Evolutionary conservation across 306 rosid species (phyloP), one percentile per base, ranked within the genome.

Genomic region (Cucumis cinereus): DNA sequence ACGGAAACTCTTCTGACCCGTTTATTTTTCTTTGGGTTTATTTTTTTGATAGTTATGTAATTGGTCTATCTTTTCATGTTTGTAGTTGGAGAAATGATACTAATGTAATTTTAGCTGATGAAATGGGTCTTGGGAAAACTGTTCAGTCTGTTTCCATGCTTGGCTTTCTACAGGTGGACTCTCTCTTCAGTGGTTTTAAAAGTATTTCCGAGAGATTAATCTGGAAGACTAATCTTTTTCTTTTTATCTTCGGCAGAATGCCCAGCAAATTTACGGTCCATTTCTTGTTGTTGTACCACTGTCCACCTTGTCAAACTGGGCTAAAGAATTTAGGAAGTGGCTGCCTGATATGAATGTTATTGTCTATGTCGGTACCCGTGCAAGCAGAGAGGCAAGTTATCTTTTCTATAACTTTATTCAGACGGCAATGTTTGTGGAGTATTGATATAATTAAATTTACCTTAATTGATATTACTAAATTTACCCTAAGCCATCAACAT

Each of bases 81-180:
- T 78, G 84, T 86, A 95, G 99, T 77, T 95, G 99, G 99, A 92
- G 99, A 81, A 95, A 95, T 85, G 97, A 95, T 84, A 95, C 99
- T 63, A 95, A 92, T 86, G 98, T 95, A 79, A 95, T 95, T 82
- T 92, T 95, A 89, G 99, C 99, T 74, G 99, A 95, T 92, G 99
- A 95, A 86, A 95, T 95, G 99, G 99, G 99, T 78, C 99, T 95
- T 77, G 99, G 99, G 47, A 95, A 95, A 86, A 95, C 99, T 81
- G 97, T 95, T 76, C 99, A 95, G 82, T 92, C 98, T 52, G 99
- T 95, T 58, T 95, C 99, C 13, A 95, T 95, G 99, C 98, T 95
- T 81, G 99, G 99, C 58, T 95, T 95, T 87, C 87, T 95, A 77
- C 98, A 92, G 97, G 99, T 95, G 80, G 74, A 41, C 45, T 70